Base-by-base conservation (phyloP, 2,329 filamentous ascomycete genomes). In the Xylariomycetidae sp. region DNA sequence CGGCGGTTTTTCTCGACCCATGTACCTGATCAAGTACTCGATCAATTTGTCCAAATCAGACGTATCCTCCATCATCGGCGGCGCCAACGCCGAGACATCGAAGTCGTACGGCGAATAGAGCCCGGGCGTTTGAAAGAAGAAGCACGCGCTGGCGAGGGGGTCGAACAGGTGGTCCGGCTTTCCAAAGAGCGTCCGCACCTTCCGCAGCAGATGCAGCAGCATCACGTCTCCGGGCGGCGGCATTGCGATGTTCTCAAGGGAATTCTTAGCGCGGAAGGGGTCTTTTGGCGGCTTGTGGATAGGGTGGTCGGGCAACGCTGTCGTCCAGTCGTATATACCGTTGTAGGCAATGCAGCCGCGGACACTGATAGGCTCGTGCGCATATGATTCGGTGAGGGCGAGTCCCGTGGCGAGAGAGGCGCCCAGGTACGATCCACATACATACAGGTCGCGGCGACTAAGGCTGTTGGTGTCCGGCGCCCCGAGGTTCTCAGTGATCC, bases 241-340 rank as follows among this genome's bases (percentile, higher is more conserved):
- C 8, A 47, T 32, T n/a, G n/a, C n/a, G 7, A 48, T 38, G 8
- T 48, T 42, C 6, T 53, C 42, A 2, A 44, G 23, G 6, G 47
- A 20, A 24, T 46, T 35, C 29, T 13, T 5, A 5, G 26, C 13
- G n/a, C 13, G 10, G 13, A 31, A 17, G 25, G 19, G 35, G 18
- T 39, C 49, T 8, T 42, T 32, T 1, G 46, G 34, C 5, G 37
- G 36, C 20, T 50, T 43, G 44, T 74, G 66, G 39, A 66, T 53
- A 6, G 60, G 63, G 37, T 77, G 70, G 41, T 70, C 65, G 0
- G 70, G 70, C 9, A 76, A 61, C 38, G 79, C 74, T 52, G 64
- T 71, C 36, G 74, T 76, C 77, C 76, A 81, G 57, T 81, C 71
- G 57, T 76, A 81, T 37, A 81, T 65, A 25, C 74, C 76, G 43